These are phyloP conservation scores for Neofusicoccum umdonicola DNA, from an alignment of 2,329 filamentous ascomycete species.

Conservation along the genomic window DNA sequence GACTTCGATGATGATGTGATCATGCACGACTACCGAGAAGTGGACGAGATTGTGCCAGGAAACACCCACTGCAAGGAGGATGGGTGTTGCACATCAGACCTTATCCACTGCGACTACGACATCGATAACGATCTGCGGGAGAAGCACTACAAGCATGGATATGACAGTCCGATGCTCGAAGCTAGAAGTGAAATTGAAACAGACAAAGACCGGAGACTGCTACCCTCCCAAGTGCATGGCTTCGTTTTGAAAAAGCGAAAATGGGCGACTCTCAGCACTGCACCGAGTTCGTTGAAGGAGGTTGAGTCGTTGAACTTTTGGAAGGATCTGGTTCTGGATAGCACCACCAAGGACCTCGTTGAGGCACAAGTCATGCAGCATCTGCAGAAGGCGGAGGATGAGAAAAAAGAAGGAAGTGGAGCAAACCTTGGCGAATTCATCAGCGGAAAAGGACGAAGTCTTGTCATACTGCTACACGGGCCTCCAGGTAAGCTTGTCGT, in stretches of 20 bases:
- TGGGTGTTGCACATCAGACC: not conserved
- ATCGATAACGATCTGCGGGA: not conserved
- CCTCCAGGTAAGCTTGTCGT: not conserved
- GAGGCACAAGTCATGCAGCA: not conserved
- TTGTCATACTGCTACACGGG: slow-evolving; percentile 14
- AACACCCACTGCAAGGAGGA: not conserved
- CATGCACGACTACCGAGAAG: not conserved
- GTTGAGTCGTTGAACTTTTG: not conserved
- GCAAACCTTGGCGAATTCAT: slow-evolving; percentile 20
- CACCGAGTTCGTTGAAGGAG: not conserved
- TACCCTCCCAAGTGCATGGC: not conserved
- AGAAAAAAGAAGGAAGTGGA: not conserved
- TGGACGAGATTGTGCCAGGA: not conserved
- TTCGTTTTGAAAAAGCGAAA: not conserved
- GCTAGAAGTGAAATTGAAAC: not conserved
- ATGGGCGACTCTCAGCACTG: not conserved
- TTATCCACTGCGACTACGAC: not conserved
- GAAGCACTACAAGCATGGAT: not conserved
- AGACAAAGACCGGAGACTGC: not conserved
- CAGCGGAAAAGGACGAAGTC: slow-evolving; percentile 28
- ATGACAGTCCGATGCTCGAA: not conserved
- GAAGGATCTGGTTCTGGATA: not conserved
- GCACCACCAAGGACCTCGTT: not conserved
- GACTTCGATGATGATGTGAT: not conserved
- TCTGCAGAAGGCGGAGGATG: not conserved